These are phyloP conservation scores for Trametes coccinea DNA, from an alignment of 768 basidiomycete genomes.

Conservation along the genomic window DNA sequence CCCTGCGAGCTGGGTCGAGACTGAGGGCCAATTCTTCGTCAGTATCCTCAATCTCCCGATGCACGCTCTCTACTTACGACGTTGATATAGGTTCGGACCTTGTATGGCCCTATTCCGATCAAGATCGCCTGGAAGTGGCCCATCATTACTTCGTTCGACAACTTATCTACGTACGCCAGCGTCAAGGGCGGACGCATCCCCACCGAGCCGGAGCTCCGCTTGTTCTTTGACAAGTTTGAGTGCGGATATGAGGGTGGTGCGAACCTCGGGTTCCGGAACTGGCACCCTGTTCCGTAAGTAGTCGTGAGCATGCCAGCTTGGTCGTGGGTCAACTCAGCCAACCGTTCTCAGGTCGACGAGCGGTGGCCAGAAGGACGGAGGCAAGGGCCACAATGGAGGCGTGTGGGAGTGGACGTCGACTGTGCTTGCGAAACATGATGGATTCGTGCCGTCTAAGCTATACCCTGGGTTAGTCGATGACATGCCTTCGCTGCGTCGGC, in stretches of 20 bases:
- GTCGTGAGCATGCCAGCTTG: neutral
- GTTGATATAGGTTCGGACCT: constrained; percentile 63
- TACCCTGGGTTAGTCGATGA: constrained; percentile 75
- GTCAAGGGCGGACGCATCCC: constrained; percentile 93
- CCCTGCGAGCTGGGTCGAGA: constrained; percentile 75
- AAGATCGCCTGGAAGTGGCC: constrained; percentile 85
- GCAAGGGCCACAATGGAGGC: constrained; percentile 85
- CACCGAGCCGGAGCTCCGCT: constrained; percentile 81
- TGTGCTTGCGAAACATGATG: constrained; percentile 65
- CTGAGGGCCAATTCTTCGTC: constrained; percentile 52
- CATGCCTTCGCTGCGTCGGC: neutral
- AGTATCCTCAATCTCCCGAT: constrained; percentile 14
- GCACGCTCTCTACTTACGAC: neutral
- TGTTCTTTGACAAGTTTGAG: constrained; percentile 76
- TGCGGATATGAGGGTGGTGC: constrained; percentile 74
- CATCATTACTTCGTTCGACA: constrained; percentile 72
- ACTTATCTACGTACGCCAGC: constrained; percentile 76
- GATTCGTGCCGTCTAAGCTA: constrained; percentile 70
- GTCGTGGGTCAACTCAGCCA: neutral
- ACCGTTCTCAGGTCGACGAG: constrained; percentile 59
- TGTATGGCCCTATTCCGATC: constrained; percentile 84
- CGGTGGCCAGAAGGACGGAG: constrained; percentile 49
- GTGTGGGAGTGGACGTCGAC: constrained; percentile 99
- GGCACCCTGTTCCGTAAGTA: constrained; percentile 90
- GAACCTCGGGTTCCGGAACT: constrained; percentile 87